Evolutionary conservation across 2,329 filamentous ascomycete genomes (phyloP).

Genomic region (Mollisia scopiformis): DNA sequence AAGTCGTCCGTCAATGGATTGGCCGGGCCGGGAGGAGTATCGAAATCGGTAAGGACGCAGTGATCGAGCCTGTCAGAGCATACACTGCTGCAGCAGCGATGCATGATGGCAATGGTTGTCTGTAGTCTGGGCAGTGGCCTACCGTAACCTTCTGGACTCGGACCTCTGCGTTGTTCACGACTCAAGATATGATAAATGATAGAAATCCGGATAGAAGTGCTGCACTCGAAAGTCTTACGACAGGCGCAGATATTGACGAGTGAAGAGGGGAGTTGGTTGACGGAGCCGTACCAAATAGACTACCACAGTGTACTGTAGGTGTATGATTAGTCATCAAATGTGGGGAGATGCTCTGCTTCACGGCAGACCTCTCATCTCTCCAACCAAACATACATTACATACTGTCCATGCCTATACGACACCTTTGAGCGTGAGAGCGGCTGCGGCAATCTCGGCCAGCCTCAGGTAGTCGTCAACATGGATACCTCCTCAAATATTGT

Average conservation of each 20-base stretch:
- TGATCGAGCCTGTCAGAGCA: constrained; percentile 17
- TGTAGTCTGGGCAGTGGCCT: background rate
- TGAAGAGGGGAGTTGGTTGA: background rate
- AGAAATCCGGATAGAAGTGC: constrained; percentile 1
- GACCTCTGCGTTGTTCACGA: constrained; percentile 22
- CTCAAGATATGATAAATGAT: constrained; percentile 21
- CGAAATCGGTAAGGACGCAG: constrained; percentile 7
- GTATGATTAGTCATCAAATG: no score
- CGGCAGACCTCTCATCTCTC: no score
- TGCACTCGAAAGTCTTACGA: constrained; percentile 4
- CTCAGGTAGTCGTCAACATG: no score
- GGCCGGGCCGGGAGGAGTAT: constrained; percentile 1
- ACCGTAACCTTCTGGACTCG: background rate
- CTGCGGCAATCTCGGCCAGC: no score
- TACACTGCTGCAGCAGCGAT: constrained; percentile 5
- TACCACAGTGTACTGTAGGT: background rate
- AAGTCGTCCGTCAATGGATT: background rate
- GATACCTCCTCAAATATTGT: no score
- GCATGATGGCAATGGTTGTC: background rate
- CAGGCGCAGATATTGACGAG: background rate
- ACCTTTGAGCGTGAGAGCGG: no score
- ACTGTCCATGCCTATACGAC: no score
- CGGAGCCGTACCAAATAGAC: background rate
- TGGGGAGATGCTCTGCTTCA: no score
- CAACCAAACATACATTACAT: no score